phyloP scores from a whole-genome alignment of 805 yeast genomes.

The Wickerhamomyces hampshirensis region DNA sequence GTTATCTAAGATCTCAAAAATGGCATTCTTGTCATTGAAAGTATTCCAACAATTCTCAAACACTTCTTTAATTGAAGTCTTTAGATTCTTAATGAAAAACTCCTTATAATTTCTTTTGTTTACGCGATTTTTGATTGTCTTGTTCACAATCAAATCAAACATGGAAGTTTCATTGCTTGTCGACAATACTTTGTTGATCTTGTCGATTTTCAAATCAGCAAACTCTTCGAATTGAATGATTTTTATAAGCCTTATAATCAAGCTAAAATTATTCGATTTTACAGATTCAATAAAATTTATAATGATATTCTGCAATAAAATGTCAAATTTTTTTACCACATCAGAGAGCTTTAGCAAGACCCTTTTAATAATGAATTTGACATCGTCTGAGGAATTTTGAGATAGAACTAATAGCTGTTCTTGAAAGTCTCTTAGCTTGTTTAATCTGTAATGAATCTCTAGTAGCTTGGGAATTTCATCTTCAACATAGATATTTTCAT shows the following conservation, averaged over 20 bases:
- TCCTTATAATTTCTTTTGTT: constrained; percentile 54
- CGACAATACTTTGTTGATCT: constrained; percentile 27
- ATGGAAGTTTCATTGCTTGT: constrained; percentile 27
- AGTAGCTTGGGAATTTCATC: constrained; percentile 51
- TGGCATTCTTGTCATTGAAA: constrained; percentile 38
- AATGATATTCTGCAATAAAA: constrained; percentile 58
- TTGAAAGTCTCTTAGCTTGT: constrained; percentile 67
- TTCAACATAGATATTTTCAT: constrained; percentile 35
- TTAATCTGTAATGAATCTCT: constrained; percentile 63
- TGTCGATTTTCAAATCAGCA: constrained; percentile 59
- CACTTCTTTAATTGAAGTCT: constrained; percentile 57
- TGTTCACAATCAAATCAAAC: constrained; percentile 31
- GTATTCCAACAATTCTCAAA: constrained; percentile 61
- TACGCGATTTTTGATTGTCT: constrained; percentile 38
- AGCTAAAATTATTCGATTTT: constrained; percentile 59
- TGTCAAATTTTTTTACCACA: constrained; percentile 56
- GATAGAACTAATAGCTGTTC: constrained; percentile 68
- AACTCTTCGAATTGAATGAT: constrained; percentile 76
- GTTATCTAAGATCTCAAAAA: constrained; percentile 60
- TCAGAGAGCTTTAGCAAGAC: constrained; percentile 40
- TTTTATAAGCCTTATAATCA: constrained; percentile 69
- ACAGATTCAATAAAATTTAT: constrained; percentile 68
- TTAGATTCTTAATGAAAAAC: constrained; percentile 54
- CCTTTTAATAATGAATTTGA: constrained; percentile 57
- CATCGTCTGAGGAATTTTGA: constrained; percentile 52